Evolutionary conservation across 2,329 filamentous ascomycete species (phyloP).

Genomic region (Penicillium sp.): DNA sequence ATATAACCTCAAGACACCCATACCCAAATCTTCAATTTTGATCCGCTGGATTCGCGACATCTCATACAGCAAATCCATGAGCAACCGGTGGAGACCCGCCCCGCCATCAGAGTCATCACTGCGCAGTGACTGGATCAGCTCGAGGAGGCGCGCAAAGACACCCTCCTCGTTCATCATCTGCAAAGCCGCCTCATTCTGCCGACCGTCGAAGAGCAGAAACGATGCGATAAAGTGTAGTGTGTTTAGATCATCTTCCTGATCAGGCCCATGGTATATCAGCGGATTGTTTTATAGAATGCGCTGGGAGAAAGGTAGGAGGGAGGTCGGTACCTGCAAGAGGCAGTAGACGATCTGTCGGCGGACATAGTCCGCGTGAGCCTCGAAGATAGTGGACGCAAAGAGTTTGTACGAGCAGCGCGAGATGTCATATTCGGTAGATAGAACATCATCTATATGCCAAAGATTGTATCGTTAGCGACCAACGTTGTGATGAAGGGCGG

Average conservation of each 20-base stretch:
- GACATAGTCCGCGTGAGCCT: constrained; percentile 77
- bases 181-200: constrained; percentile 74
- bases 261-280: not conserved
- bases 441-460: constrained; percentile 61
- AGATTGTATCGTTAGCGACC: not conserved
- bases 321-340: constrained; percentile 64
- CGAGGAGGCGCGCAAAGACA: constrained; percentile 79
- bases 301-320: not conserved
- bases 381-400: constrained; percentile 73
- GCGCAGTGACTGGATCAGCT: constrained; percentile 70
- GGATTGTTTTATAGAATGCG: not conserved
- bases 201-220: constrained; percentile 85
- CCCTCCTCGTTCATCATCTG: constrained; percentile 84
- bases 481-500: not conserved
- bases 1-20: constrained; percentile 32
- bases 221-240: constrained; percentile 81
- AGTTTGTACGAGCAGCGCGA: constrained; percentile 78
- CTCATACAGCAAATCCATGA: constrained; percentile 91
- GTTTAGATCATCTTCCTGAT: constrained; percentile 74
- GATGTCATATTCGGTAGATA: constrained; percentile 76
- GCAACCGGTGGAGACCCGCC: constrained; percentile 71
- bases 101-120: constrained; percentile 50
- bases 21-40: constrained; percentile 73
- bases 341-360: constrained; percentile 91
- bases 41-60: constrained; percentile 91